These are phyloP conservation scores for Endothia cerciana DNA, from an alignment of 2,329 filamentous ascomycete species.

Conservation along the genomic window DNA sequence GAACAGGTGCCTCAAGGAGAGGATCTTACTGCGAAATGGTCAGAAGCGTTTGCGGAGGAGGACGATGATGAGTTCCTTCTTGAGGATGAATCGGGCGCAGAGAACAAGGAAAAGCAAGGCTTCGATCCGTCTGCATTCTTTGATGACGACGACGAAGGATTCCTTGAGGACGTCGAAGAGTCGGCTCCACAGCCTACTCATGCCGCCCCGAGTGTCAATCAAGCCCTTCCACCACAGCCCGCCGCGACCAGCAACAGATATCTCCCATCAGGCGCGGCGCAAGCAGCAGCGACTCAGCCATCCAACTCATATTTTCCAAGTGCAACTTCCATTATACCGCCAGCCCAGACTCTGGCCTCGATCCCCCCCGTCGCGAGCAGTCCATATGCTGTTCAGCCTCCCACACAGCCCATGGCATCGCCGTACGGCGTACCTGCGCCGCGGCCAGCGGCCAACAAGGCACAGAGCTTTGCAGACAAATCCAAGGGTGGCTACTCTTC, in stretches of 20 bases:
- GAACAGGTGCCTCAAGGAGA: constrained; percentile 46
- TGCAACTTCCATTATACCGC: constrained; percentile 25
- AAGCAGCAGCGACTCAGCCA: constrained; percentile 33
- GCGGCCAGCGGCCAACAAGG: constrained; percentile 56
- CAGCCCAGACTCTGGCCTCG: constrained; percentile 30
- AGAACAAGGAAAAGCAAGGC: constrained; percentile 43
- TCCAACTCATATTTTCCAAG: constrained; percentile 34
- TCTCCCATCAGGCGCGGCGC: constrained; percentile 36
- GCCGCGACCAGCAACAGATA: constrained; percentile 41
- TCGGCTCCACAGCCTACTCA: constrained; percentile 34
- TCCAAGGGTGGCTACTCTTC: constrained; percentile 90
- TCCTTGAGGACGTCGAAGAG: constrained; percentile 71
- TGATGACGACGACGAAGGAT: constrained; percentile 83
- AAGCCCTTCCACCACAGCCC: constrained; percentile 32
- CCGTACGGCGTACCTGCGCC: constrained; percentile 44
- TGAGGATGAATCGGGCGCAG: constrained; percentile 52
- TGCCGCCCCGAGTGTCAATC: constrained; percentile 33
- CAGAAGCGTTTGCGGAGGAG: constrained; percentile 78
- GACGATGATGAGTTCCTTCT: constrained; percentile 67
- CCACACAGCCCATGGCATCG: constrained; percentile 35
- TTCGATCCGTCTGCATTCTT: constrained; percentile 70
- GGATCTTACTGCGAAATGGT: constrained; percentile 81
- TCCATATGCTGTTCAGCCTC: constrained; percentile 31
- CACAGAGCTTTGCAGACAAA: constrained; percentile 88
- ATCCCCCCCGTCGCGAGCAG: constrained; percentile 24